Evolutionary conservation across 805 yeast genomes (phyloP).

Genomic region (Saccharomycopsis sp.): DNA sequence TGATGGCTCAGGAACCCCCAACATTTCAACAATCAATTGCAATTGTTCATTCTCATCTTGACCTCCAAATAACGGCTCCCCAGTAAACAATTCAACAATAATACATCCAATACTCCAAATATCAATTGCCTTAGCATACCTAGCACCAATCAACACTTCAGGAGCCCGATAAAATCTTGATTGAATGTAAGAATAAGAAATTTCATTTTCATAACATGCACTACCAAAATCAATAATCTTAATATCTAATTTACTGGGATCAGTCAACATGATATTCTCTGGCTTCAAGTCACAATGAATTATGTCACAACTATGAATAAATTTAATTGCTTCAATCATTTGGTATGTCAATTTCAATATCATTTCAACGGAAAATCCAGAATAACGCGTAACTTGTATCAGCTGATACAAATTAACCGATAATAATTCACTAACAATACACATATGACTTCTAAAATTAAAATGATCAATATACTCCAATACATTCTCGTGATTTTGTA

Average conservation of each 20-base stretch:
- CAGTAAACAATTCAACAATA: slow-evolving; percentile 82
- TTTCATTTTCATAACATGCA: slow-evolving; percentile 51
- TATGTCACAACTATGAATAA: slow-evolving; percentile 47
- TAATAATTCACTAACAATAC: slow-evolving; percentile 69
- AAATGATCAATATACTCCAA: slow-evolving; percentile 61
- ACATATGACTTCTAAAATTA: slow-evolving; percentile 74
- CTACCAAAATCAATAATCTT: slow-evolving; percentile 82
- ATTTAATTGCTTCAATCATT: slow-evolving; percentile 51
- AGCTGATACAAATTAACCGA: slow-evolving; percentile 61
- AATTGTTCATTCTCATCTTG: slow-evolving; percentile 75
- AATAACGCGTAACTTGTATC: slow-evolving; percentile 41
- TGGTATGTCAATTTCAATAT: slow-evolving; percentile 45
- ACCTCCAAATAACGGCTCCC: slow-evolving; percentile 81
- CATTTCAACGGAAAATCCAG: slow-evolving; percentile 40
- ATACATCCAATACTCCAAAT: slow-evolving; percentile 91
- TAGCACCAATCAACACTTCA: slow-evolving; percentile 62
- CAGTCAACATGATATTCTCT: slow-evolving; percentile 62
- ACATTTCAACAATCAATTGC: slow-evolving; percentile 60
- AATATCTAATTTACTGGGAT: slow-evolving; percentile 38
- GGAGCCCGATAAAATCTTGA: slow-evolving; percentile 78
- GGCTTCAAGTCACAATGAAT: slow-evolving; percentile 87
- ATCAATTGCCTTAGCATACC: slow-evolving; percentile 75
- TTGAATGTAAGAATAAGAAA: slow-evolving; percentile 78
- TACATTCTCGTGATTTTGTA: slow-evolving; percentile 34
- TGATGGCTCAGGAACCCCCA: slow-evolving; percentile 69